A percentile compares a stretch with the other conserved stretches of the same genome.
Evolutionary conservation across 1,284 basidiomycete genomes (phyloP).

Genomic region (Cutaneotrichosporon sp.): DNA sequence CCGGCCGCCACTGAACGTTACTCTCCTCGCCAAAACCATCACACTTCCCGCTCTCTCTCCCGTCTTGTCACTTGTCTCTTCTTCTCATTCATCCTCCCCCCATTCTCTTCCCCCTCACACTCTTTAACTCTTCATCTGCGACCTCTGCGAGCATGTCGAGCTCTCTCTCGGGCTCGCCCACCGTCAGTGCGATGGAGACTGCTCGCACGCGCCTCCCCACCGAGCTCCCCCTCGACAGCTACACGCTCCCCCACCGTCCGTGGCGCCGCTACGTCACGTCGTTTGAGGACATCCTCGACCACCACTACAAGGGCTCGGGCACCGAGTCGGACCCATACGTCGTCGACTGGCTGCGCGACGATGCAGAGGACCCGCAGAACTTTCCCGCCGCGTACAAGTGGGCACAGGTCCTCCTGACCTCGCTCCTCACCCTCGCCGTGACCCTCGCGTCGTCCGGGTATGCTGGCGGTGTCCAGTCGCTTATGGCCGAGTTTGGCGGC

Average conservation of each 20-base stretch:
- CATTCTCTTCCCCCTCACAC: too few relatives aligned
- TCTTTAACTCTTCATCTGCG: too few relatives aligned
- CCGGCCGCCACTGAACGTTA: too few relatives aligned
- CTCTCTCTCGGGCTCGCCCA: neutral
- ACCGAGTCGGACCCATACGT: constrained; percentile 52
- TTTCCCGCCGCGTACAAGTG: constrained; percentile 38
- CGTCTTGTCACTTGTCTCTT: too few relatives aligned
- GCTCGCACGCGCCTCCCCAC: neutral
- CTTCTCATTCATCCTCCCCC: too few relatives aligned
- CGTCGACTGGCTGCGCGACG: constrained; percentile 40
- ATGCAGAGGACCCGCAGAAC: constrained; percentile 37
- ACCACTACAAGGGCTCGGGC: constrained; percentile 49
- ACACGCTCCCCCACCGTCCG: constrained; percentile 21
- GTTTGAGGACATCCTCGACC: constrained; percentile 44
- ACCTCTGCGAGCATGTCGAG: too few relatives aligned
- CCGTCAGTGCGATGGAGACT: neutral
- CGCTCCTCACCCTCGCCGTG: constrained; percentile 10
- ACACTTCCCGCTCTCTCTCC: neutral
- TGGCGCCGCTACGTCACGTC: constrained; percentile 48
- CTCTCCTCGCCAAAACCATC: neutral
- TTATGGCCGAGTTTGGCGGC: constrained; percentile 10
- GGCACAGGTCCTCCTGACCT: constrained; percentile 13
- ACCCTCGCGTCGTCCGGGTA: constrained; percentile 8
- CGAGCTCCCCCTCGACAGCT: neutral
- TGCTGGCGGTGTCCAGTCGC: constrained; percentile 4